Base-by-base conservation (phyloP, 805 yeast genomes). In the Candida ficus region DNA sequence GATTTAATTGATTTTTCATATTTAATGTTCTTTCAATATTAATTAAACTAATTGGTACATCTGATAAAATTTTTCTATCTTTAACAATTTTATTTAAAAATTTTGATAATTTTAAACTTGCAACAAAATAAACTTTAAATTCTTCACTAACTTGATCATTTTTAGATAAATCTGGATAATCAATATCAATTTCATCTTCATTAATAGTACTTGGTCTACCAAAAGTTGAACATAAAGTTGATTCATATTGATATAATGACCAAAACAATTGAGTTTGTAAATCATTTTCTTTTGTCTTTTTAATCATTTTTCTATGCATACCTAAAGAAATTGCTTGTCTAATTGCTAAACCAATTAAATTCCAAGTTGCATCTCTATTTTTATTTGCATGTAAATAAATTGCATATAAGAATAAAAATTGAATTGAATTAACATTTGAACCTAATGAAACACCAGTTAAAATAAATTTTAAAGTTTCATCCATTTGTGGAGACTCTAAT, bases 241-340 rank as follows among this genome's bases (percentile, higher is more conserved):
- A 56, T 46, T 70, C 76, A 23, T 55, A 53, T 38, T 68, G 70
- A 29, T 68, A 63, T 23, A 73, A 40, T 0, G 75, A 58, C 76
- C 77, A 73, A 41, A 60, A 55, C 2, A 58, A 38, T 33, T 57
- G 62, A 7, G 53, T 52, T n/a, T 66, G 57, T 28, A 70, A 49
- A 4, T 62, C 58, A 4, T 36, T 29, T 14, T 47, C 37, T 14
- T 34, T 33, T 8, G 35, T 13, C 7, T 33, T 38, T 33, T 58
- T 60, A 8, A 62, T 63, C 22, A 64, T 53, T 34, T 58, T 62
- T 38, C 70, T 58, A 48, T 73, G 75, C 3, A 71, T 52, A 1
- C 78, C 78, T n/a, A 73, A 51, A n/a, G 75, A 62, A 22, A 67
- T 61, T 1, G 72, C 65, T 51, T 73, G 78, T 38, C 73, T 58